phyloP scores from a whole-genome alignment of 2,329 filamentous ascomycete species.

The Colletotrichum cuscutae region DNA sequence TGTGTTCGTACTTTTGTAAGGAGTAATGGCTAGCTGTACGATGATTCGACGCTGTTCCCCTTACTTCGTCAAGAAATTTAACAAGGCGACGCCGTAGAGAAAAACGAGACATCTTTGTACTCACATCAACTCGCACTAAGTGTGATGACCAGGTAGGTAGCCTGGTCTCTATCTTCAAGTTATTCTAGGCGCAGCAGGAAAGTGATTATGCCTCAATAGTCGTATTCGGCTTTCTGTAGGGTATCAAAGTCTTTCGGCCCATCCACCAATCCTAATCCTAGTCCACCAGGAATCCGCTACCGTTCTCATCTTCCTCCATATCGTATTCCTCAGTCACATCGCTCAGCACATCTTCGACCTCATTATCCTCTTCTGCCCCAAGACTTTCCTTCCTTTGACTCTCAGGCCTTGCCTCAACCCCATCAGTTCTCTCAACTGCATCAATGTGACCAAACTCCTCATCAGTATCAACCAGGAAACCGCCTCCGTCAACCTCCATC shows the following conservation, averaged over 20 bases:
- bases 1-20: too few relatives aligned
- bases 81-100: too few relatives aligned
- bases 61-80: too few relatives aligned
- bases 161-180: too few relatives aligned
- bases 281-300: constrained; percentile 58
- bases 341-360: constrained; percentile 48
- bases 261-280: constrained; percentile 33
- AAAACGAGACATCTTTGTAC: too few relatives aligned
- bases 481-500: neutral
- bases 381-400: constrained; percentile 19
- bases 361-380: constrained; percentile 41
- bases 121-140: too few relatives aligned
- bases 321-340: constrained; percentile 57
- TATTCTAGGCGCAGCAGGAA: too few relatives aligned
- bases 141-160: too few relatives aligned
- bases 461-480: neutral
- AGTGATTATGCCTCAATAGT: too few relatives aligned
- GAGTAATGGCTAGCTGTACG: too few relatives aligned
- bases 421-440: neutral
- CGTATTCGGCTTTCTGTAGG: neutral
- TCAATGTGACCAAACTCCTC: neutral
- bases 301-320: constrained; percentile 54
- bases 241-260: neutral
- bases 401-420: neutral
- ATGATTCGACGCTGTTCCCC: too few relatives aligned